These are phyloP conservation scores for Amanita rimosa DNA, from an alignment of 768 basidiomycete species.

Conservation along the genomic window DNA sequence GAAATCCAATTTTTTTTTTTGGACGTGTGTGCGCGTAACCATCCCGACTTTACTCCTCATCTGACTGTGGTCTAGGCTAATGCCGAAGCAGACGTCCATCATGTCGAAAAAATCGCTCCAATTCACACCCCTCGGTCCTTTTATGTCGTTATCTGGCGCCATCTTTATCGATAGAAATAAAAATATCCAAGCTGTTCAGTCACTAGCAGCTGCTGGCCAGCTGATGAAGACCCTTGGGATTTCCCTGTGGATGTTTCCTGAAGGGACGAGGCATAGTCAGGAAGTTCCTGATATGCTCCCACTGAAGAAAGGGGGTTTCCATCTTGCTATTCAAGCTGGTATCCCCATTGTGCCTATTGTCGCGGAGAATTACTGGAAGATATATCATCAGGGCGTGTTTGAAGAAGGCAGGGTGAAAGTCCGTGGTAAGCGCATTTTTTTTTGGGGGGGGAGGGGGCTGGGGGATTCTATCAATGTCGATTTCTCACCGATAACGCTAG, in stretches of 20 bases:
- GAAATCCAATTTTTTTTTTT: conserved; percentile 2
- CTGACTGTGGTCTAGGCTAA: conserved; percentile 37
- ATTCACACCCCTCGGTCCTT: conserved; percentile 83
- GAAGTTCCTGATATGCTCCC: conserved; percentile 61
- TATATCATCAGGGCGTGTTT: conserved; percentile 75
- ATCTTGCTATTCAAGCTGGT: conserved; percentile 83
- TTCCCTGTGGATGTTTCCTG: conserved; percentile 92
- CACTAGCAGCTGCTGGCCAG: conserved; percentile 67
- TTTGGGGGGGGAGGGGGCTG: no score
- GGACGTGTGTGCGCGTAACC: no score
- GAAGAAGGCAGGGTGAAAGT: conserved; percentile 69
- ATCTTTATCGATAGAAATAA: conserved; percentile 89
- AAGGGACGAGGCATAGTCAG: conserved; percentile 79
- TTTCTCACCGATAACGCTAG: conserved; percentile 26
- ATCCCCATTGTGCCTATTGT: conserved; percentile 90
- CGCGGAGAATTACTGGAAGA: conserved; percentile 84
- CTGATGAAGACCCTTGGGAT: conserved; percentile 60
- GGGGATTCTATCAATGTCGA: background rate
- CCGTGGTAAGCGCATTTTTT: conserved; percentile 44
- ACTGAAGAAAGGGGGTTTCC: conserved; percentile 98
- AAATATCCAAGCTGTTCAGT: conserved; percentile 58
- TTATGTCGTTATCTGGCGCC: conserved; percentile 81
- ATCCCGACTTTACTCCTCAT: conserved; percentile 5
- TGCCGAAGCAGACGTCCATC: conserved; percentile 75
- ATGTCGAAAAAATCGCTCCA: conserved; percentile 90